Evolutionary conservation across 495 filamentous ascomycete genomes (phyloP).

Genomic region (Aspergillus olivimuriae): DNA sequence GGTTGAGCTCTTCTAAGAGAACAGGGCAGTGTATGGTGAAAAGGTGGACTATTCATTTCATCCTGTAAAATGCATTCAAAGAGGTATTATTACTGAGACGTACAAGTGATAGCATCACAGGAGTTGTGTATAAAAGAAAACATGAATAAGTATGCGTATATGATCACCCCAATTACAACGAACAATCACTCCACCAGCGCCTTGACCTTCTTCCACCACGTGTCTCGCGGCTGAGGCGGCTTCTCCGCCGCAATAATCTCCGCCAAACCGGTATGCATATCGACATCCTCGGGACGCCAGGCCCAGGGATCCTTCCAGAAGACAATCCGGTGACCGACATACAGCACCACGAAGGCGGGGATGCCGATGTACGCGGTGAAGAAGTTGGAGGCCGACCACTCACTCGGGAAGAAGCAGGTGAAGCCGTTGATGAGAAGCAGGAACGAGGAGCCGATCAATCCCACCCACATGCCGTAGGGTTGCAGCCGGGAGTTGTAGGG

Average conservation of each 20-base stretch:
- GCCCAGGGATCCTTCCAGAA: slow-evolving; percentile 48
- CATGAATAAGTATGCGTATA: background rate
- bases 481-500: slow-evolving; percentile 48
- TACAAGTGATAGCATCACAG: no score
- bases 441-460: slow-evolving; percentile 42
- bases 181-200: slow-evolving; percentile 14
- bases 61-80: background rate
- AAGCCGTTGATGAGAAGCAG: slow-evolving; percentile 57
- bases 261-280: slow-evolving; percentile 49
- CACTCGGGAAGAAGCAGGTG: slow-evolving; percentile 52
- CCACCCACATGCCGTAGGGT: slow-evolving; percentile 46
- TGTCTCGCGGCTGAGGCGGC: slow-evolving; percentile 24
- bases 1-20: background rate
- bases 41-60: background rate
- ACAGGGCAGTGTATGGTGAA: background rate
- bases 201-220: slow-evolving; percentile 29
- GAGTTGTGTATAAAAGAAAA: background rate
- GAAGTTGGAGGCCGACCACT: slow-evolving; percentile 48
- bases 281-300: slow-evolving; percentile 44
- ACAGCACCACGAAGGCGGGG: slow-evolving; percentile 51
- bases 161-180: background rate
- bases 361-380: slow-evolving; percentile 60
- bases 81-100: background rate
- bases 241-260: slow-evolving; percentile 47
- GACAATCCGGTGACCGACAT: slow-evolving; percentile 44